phyloP scores from a whole-genome alignment of 2,329 filamentous ascomycete genomes.

The Ophiostoma sp. region DNA sequence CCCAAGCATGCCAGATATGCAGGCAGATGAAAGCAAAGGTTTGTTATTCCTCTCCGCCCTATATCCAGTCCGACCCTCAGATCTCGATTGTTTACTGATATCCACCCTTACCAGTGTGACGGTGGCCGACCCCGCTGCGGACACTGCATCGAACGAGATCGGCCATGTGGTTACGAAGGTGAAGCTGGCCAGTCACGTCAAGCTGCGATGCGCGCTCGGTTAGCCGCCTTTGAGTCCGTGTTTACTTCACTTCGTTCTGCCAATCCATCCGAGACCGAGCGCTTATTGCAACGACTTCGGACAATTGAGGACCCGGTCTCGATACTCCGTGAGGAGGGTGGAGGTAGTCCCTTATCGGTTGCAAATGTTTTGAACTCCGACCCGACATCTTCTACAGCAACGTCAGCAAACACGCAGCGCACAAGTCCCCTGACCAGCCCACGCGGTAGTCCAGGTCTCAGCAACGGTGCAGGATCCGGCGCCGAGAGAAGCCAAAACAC shows the following conservation, averaged over 20 bases:
- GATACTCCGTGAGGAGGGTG: constrained; percentile 20
- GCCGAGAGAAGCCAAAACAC: neutral
- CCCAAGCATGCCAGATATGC: constrained; percentile 37
- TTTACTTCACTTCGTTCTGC: constrained; percentile 33
- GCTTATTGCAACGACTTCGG: constrained; percentile 34
- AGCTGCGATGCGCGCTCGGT: constrained; percentile 36
- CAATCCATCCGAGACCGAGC: constrained; percentile 32
- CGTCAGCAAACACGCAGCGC: constrained; percentile 2
- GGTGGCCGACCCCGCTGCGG: constrained; percentile 37
- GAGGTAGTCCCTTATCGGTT: neutral
- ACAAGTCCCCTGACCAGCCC: neutral
- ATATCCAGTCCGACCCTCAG: neutral
- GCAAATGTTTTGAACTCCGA: neutral
- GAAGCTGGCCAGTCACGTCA: constrained; percentile 37
- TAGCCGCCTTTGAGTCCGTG: constrained; percentile 36
- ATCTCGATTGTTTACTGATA: neutral
- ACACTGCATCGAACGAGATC: constrained; percentile 34
- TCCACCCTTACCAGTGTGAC: constrained; percentile 34
- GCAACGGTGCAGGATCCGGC: neutral
- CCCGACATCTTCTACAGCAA: neutral
- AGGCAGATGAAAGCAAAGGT: constrained; percentile 36
- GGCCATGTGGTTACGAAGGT: constrained; percentile 38
- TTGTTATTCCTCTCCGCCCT: neutral
- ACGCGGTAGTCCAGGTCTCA: constrained; percentile 1
- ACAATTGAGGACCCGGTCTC: constrained; percentile 27